Evolutionary conservation across 257 asterid species (phyloP).

Genomic region (Prunella vulgaris): DNA sequence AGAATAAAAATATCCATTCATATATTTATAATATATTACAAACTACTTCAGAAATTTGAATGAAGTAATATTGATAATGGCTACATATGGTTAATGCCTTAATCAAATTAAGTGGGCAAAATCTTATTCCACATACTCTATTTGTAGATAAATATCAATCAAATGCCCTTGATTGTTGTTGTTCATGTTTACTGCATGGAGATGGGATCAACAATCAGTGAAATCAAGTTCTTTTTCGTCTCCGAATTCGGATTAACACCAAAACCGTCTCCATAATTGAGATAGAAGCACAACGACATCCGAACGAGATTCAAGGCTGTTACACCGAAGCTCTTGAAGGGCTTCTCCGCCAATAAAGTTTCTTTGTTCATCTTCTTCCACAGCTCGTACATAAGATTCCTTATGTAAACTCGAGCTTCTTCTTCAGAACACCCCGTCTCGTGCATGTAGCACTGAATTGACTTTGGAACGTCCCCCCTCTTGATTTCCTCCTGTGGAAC

Average conservation of each 20-base stretch:
- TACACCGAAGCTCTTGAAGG: background rate
- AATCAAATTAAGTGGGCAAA: too few relatives aligned
- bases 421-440: background rate
- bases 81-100: too few relatives aligned
- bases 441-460: background rate
- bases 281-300: background rate
- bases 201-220: background rate
- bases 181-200: background rate
- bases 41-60: too few relatives aligned
- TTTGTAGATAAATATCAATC: too few relatives aligned
- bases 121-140: too few relatives aligned
- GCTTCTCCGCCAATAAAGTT: background rate
- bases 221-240: background rate
- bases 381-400: background rate
- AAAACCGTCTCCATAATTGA: background rate
- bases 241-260: background rate
- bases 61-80: too few relatives aligned
- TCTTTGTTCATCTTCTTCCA: background rate
- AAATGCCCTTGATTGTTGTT: too few relatives aligned
- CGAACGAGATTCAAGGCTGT: background rate
- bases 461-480: background rate
- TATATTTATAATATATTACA: too few relatives aligned
- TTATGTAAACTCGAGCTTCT: background rate
- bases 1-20: too few relatives aligned
- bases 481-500: background rate